A percentile compares a stretch with the other conserved stretches of the same genome.
Evolutionary conservation across 176 grass and related monocot species (phyloP).

Genomic region (Hordeum vulgare): DNA sequence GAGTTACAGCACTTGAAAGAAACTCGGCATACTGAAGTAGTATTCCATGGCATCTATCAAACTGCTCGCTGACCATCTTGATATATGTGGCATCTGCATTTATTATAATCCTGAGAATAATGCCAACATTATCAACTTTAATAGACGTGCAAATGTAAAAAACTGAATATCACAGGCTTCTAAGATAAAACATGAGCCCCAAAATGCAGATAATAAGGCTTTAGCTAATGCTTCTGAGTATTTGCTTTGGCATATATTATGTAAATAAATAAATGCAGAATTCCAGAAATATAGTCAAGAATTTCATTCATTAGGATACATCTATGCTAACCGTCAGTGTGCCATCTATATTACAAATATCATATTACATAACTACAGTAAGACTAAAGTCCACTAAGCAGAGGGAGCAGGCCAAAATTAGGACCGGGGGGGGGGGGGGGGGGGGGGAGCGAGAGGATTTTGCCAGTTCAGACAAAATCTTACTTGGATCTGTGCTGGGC

Average conservation of each 20-base stretch:
- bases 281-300: not conserved
- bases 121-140: slow-evolving; percentile 10
- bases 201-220: not conserved
- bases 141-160: slow-evolving; percentile 16
- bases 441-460: not conserved
- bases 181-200: not conserved
- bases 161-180: slow-evolving; percentile 21
- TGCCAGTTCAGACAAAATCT: slow-evolving; percentile 14
- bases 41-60: slow-evolving; percentile 95
- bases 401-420: not conserved
- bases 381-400: slow-evolving; percentile 4
- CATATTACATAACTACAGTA: not conserved
- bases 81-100: slow-evolving; percentile 91
- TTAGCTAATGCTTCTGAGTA: not conserved
- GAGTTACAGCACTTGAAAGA: slow-evolving; percentile 76
- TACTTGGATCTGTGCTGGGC: slow-evolving; percentile 95
- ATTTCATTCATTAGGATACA: not conserved
- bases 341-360: not conserved
- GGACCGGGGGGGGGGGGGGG: not conserved
- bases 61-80: slow-evolving; percentile 99
- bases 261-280: not conserved
- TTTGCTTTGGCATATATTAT: not conserved
- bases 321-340: not conserved
- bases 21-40: slow-evolving; percentile 98
- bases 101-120: slow-evolving; percentile 74